Percentiles rank a stretch among this genome's conserved stretches.
Evolutionary conservation across 2,329 filamentous ascomycete genomes (phyloP).

Genomic region (Talaromyces albobiverticillius): DNA sequence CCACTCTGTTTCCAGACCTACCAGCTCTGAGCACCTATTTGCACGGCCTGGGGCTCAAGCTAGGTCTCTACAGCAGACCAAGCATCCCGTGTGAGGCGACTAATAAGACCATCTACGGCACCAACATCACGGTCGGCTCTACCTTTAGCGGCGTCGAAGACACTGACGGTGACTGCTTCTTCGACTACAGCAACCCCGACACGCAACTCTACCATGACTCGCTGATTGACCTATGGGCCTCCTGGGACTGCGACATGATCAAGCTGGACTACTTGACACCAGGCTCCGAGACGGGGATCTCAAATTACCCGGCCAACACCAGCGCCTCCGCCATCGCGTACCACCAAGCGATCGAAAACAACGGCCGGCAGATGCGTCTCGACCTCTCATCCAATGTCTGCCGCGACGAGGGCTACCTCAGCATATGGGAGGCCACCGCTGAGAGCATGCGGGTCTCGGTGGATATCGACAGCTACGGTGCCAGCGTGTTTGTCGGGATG

Average conservation of each 20-base stretch:
- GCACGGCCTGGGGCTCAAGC: constrained; percentile 21
- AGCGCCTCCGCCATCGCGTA: constrained; percentile 21
- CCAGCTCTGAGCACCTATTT: constrained; percentile 22
- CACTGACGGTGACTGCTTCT: too few relatives aligned
- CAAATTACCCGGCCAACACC: constrained; percentile 20
- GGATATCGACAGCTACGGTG: constrained; percentile 25
- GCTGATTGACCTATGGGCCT: constrained; percentile 24
- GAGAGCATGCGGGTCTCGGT: constrained; percentile 27
- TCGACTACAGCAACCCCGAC: too few relatives aligned
- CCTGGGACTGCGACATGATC: constrained; percentile 27
- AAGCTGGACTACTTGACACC: constrained; percentile 29
- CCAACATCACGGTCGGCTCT: constrained; percentile 22
- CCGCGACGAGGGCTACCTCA: constrained; percentile 21
- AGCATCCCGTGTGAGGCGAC: constrained; percentile 22
- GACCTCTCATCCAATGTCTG: constrained; percentile 28
- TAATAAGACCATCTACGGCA: constrained; percentile 24
- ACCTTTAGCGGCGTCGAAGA: constrained; percentile 20
- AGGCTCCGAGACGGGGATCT: constrained; percentile 21
- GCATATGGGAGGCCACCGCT: constrained; percentile 24
- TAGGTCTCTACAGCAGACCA: constrained; percentile 28
- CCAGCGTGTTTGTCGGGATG: constrained; percentile 23
- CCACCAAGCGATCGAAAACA: constrained; percentile 25
- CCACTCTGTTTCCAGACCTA: constrained; percentile 22
- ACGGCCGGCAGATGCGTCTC: constrained; percentile 24
- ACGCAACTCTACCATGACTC: too few relatives aligned